These are phyloP conservation scores for Sphenostylis stenocarpa DNA, from an alignment of 306 rosid species.

Conservation along the genomic window DNA sequence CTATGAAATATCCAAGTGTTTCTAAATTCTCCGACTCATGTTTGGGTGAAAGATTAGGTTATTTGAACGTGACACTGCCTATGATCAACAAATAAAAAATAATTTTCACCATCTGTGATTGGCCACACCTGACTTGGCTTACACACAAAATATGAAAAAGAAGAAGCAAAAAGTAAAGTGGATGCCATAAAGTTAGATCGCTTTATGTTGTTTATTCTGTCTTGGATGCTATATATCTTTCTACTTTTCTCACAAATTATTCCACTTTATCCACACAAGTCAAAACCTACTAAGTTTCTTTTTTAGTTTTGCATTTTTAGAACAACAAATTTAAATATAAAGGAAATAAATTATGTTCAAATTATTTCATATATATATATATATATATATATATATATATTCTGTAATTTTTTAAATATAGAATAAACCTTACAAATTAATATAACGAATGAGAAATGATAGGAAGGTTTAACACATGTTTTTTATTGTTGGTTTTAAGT, in stretches of 20 bases:
- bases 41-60: not conserved
- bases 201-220: slow-evolving; percentile 24
- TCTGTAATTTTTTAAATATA: no score
- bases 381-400: no score
- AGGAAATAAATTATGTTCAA: no score
- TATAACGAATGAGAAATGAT: no score
- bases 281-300: not conserved
- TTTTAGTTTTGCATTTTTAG: no score
- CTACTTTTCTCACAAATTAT: not conserved
- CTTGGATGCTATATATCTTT: slow-evolving; percentile 29
- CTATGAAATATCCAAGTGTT: slow-evolving; percentile 31
- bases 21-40: slow-evolving; percentile 20
- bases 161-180: not conserved
- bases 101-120: not conserved
- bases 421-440: no score
- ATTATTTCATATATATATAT: no score
- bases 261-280: slow-evolving; percentile 33
- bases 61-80: not conserved
- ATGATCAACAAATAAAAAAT: not conserved
- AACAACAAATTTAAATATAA: no score
- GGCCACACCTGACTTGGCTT: not conserved
- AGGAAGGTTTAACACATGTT: no score
- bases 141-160: not conserved
- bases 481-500: no score
- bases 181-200: slow-evolving; percentile 28